Percentiles rank a stretch among this genome's conserved stretches.
These are phyloP conservation scores for Grigorovia yakushimaensis DNA, from an alignment of 805 yeast genomes.

Conservation along the genomic window DNA sequence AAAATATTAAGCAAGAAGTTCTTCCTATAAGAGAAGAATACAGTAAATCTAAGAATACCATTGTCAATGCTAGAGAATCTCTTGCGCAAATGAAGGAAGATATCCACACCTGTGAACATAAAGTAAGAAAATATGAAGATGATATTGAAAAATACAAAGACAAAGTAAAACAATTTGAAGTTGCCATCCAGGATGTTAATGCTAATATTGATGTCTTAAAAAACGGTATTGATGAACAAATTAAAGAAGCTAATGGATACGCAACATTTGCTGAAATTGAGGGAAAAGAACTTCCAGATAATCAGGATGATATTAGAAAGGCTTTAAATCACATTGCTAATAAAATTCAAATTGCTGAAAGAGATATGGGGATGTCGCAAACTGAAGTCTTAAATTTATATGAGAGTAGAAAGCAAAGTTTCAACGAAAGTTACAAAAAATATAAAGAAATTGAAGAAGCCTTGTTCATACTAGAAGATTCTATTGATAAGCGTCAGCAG, in stretches of 20 bases:
- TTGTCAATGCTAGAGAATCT: slow-evolving; percentile 6
- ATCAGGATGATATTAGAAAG: slow-evolving; percentile 38
- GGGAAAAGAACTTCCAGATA: slow-evolving; percentile 31
- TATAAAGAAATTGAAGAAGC: slow-evolving; percentile 30
- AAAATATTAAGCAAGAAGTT: slow-evolving; percentile 11
- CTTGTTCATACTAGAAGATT: slow-evolving; percentile 25
- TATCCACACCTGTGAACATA: slow-evolving; percentile 8
- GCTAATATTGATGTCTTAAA: slow-evolving; percentile 22
- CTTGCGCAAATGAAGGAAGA: slow-evolving; percentile 13
- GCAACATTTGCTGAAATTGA: slow-evolving; percentile 42
- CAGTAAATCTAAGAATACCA: slow-evolving; percentile 10
- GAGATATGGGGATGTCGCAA: slow-evolving; percentile 42
- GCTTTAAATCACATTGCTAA: slow-evolving; percentile 40
- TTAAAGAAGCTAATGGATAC: slow-evolving; percentile 29
- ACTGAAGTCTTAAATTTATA: slow-evolving; percentile 46
- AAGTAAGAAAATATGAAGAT: slow-evolving; percentile 17
- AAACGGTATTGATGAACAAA: slow-evolving; percentile 22
- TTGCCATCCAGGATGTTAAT: slow-evolving; percentile 8
- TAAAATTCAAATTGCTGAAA: slow-evolving; percentile 44
- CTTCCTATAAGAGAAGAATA: slow-evolving; percentile 13
- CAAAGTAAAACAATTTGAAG: slow-evolving; percentile 11
- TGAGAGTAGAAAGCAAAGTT: slow-evolving; percentile 34
- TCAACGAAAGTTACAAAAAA: slow-evolving; percentile 34
- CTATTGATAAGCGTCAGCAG: slow-evolving; percentile 36
- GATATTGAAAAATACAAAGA: slow-evolving; percentile 19